Evolutionary conservation across 2,329 filamentous ascomycete species (phyloP), one percentile per base, ranked within the genome.

Genomic region (Fusarium sarcochroum): DNA sequence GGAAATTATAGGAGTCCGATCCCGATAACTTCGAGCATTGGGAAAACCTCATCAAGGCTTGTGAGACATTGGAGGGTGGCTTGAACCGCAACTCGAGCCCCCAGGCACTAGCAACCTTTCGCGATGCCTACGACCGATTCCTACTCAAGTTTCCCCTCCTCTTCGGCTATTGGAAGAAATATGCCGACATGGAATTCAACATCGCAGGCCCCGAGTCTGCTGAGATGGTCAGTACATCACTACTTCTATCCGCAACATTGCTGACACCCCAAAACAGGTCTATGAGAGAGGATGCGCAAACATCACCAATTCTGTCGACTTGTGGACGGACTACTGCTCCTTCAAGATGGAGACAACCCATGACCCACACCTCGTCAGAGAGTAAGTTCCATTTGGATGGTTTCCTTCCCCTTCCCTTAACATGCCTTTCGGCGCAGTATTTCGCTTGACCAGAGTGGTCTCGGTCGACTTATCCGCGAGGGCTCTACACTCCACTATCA

Each of bases 111-210:
- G 90, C 93, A 20, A 91, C 93, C 13, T 91, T 94, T 57, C 91
- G 96, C 80, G 90, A 93, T 79, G 89, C 93, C 66, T 98, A 97
- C 83, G 94, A 99, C 79, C 89, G 92, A 47, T 97, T 99, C 77
- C 90, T 99, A 21, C 89, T 93, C 64, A 98, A 97, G 77, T 99
- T 98, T 70, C 96, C 96, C 4, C 87, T 98, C 13, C 89, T 98
- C 38, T 99, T 98, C 76, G 96, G 95, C 52, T 99, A 98, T 83
- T 99, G 96, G 96, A 98, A 98, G 84, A 98, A 98, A 79, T 99
- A 98, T 86, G 96, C 96, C 76, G 95, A 98, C 76, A 86, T 97
- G 68, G 96, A 99, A 77, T 99, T 99, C 82, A 94, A 94, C 50
- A 97, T 99, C 70, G 94, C 94, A 6, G 96, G 96, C 18, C 97